A percentile compares a stretch with the other conserved stretches of the same genome.
Conservation (phyloP, 768 basidiomycete species). For the Hypholoma sublateritium region DNA sequence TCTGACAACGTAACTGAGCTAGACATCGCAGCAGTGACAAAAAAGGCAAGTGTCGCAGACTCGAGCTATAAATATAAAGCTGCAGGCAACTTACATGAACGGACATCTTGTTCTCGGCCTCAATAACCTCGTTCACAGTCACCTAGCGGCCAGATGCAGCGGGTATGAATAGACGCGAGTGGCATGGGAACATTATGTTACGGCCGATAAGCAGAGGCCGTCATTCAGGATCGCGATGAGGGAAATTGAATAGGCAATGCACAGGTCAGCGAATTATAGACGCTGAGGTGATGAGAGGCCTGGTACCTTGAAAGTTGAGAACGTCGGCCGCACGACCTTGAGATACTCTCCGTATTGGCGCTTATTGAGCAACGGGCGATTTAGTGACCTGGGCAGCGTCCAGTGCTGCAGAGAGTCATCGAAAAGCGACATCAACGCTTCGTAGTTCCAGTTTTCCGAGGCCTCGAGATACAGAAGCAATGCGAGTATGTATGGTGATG, state of each 20-base stretch:
- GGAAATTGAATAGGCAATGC: neutral
- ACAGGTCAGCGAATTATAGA: neutral
- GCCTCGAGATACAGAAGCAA: neutral
- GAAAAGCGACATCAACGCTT: neutral
- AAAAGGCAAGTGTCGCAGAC: neutral
- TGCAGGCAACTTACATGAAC: slow-evolving; percentile 26
- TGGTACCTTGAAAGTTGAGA: neutral
- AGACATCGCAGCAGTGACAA: too few species aligned
- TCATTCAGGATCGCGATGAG: neutral
- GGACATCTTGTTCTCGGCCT: slow-evolving; percentile 28
- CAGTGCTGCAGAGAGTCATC: slow-evolving; percentile 3
- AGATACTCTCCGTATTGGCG: neutral
- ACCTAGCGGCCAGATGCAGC: slow-evolving; percentile 16
- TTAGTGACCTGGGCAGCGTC: slow-evolving; percentile 1
- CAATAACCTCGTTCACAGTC: slow-evolving; percentile 31
- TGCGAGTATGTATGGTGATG: neutral
- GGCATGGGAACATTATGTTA: neutral
- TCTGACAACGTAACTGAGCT: neutral
- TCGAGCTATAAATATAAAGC: neutral
- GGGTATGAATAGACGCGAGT: neutral
- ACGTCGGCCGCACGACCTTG: neutral
- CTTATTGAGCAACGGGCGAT: slow-evolving; percentile 4
- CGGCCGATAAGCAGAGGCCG: neutral
- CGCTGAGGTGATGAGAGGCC: neutral
- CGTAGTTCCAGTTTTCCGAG: neutral